Evolutionary conservation across 23 red algal genomes (phyloP).

Genomic region (Gracilaria gracilis): DNA sequence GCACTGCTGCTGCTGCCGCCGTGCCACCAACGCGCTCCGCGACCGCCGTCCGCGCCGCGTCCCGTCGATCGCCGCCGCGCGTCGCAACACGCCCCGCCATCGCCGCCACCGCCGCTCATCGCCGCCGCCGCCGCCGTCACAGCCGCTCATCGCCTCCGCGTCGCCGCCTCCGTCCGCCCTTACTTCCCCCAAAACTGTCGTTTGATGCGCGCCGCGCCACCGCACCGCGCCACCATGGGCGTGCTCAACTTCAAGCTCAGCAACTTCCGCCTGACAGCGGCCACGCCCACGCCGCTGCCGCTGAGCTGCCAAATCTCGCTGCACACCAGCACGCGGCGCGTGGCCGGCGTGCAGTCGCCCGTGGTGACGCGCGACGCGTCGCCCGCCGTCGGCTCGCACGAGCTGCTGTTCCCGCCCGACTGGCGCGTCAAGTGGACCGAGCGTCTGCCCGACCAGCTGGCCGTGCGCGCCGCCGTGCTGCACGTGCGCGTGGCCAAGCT

Average conservation of each 20-base stretch:
- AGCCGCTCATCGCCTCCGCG: too few relatives aligned
- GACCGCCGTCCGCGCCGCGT: not conserved
- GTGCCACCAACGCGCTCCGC: not conserved
- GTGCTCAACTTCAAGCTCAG: conserved; percentile 55
- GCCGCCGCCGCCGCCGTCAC: too few relatives aligned
- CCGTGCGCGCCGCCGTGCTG: conserved; percentile 38
- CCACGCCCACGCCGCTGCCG: conserved; percentile 37
- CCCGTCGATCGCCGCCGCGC: conserved; percentile 7
- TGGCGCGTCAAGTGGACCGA: conserved; percentile 54
- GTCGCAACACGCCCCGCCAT: too few relatives aligned
- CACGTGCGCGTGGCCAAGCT: conserved; percentile 1
- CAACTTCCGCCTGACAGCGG: conserved; percentile 38
- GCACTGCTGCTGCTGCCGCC: too few relatives aligned
- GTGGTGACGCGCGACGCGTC: not conserved
- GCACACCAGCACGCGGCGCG: conserved; percentile 35
- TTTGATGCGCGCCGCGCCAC: too few relatives aligned
- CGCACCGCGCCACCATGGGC: conserved; percentile 18
- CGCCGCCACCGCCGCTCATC: too few relatives aligned
- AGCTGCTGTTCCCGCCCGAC: conserved; percentile 44
- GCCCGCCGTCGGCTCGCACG: not conserved
- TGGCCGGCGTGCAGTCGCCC: conserved; percentile 9
- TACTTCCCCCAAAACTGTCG: too few relatives aligned
- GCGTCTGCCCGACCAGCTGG: conserved; percentile 51
- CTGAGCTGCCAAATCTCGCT: conserved; percentile 6
- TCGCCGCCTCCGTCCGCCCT: too few relatives aligned